Conservation (phyloP, 2,329 filamentous ascomycete species). For the Hypoxylon sp. region DNA sequence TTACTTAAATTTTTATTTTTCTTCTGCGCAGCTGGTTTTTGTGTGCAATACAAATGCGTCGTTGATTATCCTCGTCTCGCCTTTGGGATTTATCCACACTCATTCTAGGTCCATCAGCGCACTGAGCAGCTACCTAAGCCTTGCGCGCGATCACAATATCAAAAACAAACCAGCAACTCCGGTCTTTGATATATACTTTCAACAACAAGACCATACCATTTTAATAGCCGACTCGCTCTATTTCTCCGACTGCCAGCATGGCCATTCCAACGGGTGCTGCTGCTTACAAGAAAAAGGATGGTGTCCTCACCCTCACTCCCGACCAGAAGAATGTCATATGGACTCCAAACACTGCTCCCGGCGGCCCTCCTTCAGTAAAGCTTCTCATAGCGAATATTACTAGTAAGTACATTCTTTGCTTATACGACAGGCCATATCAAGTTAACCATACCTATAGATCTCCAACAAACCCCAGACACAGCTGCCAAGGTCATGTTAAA, state of each 20-base stretch:
- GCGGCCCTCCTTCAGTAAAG: conserved; percentile 70
- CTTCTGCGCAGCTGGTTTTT: too few relatives aligned
- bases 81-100: too few relatives aligned
- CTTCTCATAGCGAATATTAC: conserved; percentile 80
- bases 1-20: too few relatives aligned
- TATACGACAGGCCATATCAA: conserved; percentile 7
- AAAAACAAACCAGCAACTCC: too few relatives aligned
- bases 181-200: too few relatives aligned
- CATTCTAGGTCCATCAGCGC: too few relatives aligned
- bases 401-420: conserved; percentile 63
- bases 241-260: conserved; percentile 53
- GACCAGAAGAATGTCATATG: conserved; percentile 82
- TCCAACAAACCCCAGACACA: conserved; percentile 93
- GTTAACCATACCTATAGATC: conserved; percentile 63
- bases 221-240: conserved; percentile 4
- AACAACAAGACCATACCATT: too few relatives aligned
- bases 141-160: too few relatives aligned
- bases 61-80: too few relatives aligned
- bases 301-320: conserved; percentile 76
- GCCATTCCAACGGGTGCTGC: conserved; percentile 70
- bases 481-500: conserved; percentile 92
- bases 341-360: conserved; percentile 72
- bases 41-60: too few relatives aligned
- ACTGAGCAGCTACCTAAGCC: too few relatives aligned
- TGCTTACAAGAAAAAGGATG: conserved; percentile 96